Conservation (phyloP, 2,329 filamentous ascomycete species). For the Lachnum nothofagi region DNA sequence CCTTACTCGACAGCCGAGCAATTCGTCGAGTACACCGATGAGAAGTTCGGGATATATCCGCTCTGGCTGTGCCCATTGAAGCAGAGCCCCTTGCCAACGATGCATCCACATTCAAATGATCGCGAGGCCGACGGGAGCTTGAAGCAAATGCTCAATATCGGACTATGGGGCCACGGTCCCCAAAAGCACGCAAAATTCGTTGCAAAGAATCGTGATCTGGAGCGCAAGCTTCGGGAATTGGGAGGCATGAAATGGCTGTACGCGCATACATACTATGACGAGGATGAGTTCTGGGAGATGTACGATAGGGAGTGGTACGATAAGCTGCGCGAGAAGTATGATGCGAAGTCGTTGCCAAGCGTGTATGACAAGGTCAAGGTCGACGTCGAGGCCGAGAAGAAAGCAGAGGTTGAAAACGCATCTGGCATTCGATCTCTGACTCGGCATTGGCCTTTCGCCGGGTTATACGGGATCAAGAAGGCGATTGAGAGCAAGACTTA, state of each 20-base stretch:
- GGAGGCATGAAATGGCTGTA: slow-evolving; percentile 84
- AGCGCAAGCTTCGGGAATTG: slow-evolving; percentile 62
- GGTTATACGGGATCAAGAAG: slow-evolving; percentile 55
- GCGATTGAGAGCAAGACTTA: slow-evolving; percentile 48
- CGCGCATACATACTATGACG: slow-evolving; percentile 77
- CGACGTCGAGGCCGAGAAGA: slow-evolving; percentile 42
- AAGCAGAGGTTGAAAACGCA: slow-evolving; percentile 33
- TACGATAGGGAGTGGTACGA: slow-evolving; percentile 61
- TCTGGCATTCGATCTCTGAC: slow-evolving; percentile 27
- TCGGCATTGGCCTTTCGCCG: slow-evolving; percentile 52
- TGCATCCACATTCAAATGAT: slow-evolving; percentile 30
- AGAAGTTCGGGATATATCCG: slow-evolving; percentile 45
- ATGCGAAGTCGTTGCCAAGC: slow-evolving; percentile 55
- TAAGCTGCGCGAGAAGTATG: slow-evolving; percentile 55
- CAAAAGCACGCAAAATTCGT: slow-evolving; percentile 54
- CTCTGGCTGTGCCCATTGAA: slow-evolving; percentile 54
- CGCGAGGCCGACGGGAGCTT: slow-evolving; percentile 26
- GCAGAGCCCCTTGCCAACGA: slow-evolving; percentile 30
- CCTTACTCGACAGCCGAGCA: slow-evolving; percentile 47
- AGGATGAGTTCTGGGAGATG: slow-evolving; percentile 62
- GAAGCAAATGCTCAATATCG: slow-evolving; percentile 54
- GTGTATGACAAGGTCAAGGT: slow-evolving; percentile 69
- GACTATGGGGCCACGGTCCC: slow-evolving; percentile 82
- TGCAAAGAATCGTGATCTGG: slow-evolving; percentile 63
- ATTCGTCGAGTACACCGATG: slow-evolving; percentile 49